phyloP scores from a whole-genome alignment of 1,139 yeast species.

The Yamadazyma triangularis region DNA sequence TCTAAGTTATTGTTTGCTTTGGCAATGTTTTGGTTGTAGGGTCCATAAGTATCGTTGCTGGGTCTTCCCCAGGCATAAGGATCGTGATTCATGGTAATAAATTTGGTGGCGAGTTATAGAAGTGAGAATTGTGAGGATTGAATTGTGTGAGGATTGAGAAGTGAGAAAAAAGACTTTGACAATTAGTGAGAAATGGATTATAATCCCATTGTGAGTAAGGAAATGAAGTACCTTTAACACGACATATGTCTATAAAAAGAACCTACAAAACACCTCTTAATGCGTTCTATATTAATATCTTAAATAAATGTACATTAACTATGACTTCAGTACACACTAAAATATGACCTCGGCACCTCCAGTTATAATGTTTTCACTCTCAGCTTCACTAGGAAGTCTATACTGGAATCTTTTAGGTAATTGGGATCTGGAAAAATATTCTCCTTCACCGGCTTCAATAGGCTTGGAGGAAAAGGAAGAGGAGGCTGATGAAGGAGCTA shows the following conservation, averaged over 20 bases:
- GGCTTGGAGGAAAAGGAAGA: slow-evolving; percentile 25
- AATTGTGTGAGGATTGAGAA: too few relatives aligned
- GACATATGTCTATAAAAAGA: too few relatives aligned
- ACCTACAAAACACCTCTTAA: too few relatives aligned
- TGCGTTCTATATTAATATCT: not conserved
- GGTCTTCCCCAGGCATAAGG: slow-evolving; percentile 97
- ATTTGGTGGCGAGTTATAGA: too few relatives aligned
- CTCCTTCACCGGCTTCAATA: slow-evolving; percentile 42
- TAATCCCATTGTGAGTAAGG: too few relatives aligned
- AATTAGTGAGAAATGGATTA: too few relatives aligned
- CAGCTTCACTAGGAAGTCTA: slow-evolving; percentile 55
- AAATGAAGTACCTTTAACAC: too few relatives aligned
- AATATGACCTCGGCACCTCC: slow-evolving; percentile 69
- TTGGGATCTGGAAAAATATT: slow-evolving; percentile 54
- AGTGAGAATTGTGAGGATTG: too few relatives aligned
- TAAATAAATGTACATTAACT: not conserved
- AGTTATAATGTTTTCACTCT: slow-evolving; percentile 64
- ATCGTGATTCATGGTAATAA: slow-evolving; percentile 85
- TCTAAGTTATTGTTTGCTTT: slow-evolving; percentile 29
- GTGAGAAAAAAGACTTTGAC: too few relatives aligned
- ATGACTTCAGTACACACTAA: slow-evolving; percentile 12
- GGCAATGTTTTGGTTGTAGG: slow-evolving; percentile 70
- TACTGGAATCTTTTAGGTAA: slow-evolving; percentile 72
- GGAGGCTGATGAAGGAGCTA: slow-evolving; percentile 33
- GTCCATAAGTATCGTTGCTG: slow-evolving; percentile 72